These are phyloP conservation scores for Pichia sp. DNA, from an alignment of 1,139 yeast genomes.

Conservation along the genomic window DNA sequence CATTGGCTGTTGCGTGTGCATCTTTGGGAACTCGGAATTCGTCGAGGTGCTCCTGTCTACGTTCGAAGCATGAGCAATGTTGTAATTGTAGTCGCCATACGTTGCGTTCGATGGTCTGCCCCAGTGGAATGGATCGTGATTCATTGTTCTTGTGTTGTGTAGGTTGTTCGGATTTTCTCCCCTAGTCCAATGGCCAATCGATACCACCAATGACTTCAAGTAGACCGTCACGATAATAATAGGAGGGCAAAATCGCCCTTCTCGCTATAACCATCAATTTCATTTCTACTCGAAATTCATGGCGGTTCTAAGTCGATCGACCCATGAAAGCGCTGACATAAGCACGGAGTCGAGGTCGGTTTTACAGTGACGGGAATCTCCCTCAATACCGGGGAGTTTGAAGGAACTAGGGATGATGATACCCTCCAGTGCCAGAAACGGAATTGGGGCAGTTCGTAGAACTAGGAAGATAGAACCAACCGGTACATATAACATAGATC, in stretches of 20 bases:
- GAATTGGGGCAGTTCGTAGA: too few species aligned
- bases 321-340: neutral
- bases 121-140: constrained; percentile 94
- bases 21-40: constrained; percentile 52
- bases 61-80: constrained; percentile 60
- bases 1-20: constrained; percentile 90
- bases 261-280: neutral
- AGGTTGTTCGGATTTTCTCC: neutral
- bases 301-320: constrained; percentile 3
- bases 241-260: neutral
- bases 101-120: constrained; percentile 84
- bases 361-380: neutral
- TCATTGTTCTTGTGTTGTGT: constrained; percentile 45
- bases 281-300: neutral
- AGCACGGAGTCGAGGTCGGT: constrained; percentile 16
- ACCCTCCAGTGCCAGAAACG: neutral
- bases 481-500: neutral
- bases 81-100: constrained; percentile 74
- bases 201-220: too few species aligned
- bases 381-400: neutral
- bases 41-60: constrained; percentile 20
- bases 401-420: neutral
- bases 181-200: too few species aligned
- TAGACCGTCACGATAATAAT: too few species aligned
- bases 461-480: too few species aligned